A percentile compares a stretch with the other conserved stretches of the same genome.
phyloP scores from a whole-genome alignment of 345 rosid species.

The Rubroshorea leprosula region DNA sequence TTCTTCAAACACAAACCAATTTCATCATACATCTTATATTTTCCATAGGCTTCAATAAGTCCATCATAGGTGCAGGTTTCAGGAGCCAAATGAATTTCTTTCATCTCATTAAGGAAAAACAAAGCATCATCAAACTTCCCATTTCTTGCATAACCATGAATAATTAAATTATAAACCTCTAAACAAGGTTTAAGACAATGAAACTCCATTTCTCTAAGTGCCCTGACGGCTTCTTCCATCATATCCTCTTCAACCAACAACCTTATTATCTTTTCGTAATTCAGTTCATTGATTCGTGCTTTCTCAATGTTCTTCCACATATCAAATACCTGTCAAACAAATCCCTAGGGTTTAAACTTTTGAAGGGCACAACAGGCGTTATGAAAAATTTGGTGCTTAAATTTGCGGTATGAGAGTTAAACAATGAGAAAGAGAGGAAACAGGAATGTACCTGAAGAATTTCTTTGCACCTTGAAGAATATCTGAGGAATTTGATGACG shows the following conservation, averaged over 20 bases:
- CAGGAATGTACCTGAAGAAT: conserved; percentile 46
- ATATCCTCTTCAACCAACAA: conserved; percentile 38
- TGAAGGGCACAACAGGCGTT: too few relatives aligned
- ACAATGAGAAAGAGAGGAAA: conserved; percentile 5
- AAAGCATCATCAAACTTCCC: conserved; percentile 51
- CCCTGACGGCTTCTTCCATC: conserved; percentile 43
- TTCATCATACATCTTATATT: conserved; percentile 53
- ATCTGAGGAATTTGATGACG: conserved; percentile 47
- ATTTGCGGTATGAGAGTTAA: too few relatives aligned
- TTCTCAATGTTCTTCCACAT: conserved; percentile 49
- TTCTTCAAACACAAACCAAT: conserved; percentile 46
- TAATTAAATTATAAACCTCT: conserved; percentile 44
- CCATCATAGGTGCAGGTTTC: conserved; percentile 48
- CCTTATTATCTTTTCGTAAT: conserved; percentile 49
- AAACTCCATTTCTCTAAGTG: conserved; percentile 38
- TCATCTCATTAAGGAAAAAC: conserved; percentile 39
- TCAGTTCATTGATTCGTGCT: conserved; percentile 39
- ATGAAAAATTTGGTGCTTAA: too few relatives aligned
- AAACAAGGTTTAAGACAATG: conserved; percentile 33
- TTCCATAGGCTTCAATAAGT: conserved; percentile 52
- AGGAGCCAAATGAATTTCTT: conserved; percentile 31
- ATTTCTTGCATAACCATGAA: conserved; percentile 39
- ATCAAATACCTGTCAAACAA: conserved; percentile 44
- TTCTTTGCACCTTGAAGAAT: conserved; percentile 33
- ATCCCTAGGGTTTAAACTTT: background rate